phyloP scores from a whole-genome alignment of 1,139 yeast genomes.

The Diutina rugosa region DNA sequence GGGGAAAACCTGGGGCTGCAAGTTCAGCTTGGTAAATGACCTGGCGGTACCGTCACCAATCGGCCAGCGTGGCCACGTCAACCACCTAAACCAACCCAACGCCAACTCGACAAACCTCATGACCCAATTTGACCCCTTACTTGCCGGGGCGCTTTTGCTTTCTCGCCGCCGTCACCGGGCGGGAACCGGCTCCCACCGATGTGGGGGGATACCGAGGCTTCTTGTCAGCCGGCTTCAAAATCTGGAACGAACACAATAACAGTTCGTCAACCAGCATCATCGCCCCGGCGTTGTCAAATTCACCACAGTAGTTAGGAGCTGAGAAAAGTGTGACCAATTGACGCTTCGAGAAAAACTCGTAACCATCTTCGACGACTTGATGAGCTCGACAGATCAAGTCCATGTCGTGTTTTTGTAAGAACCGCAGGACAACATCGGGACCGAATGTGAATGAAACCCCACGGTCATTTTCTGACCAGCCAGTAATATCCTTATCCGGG shows the following conservation, averaged over 20 bases:
- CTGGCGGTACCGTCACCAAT: background rate
- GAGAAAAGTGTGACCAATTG: constrained; percentile 2
- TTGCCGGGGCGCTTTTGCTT: constrained; percentile 55
- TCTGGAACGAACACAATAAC: constrained; percentile 92
- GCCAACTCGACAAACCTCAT: background rate
- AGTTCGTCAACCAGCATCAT: constrained; percentile 16
- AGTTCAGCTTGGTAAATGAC: background rate
- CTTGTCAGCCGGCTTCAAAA: constrained; percentile 95
- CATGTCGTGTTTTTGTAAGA: constrained; percentile 91
- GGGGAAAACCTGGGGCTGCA: background rate
- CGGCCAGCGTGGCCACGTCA: constrained; percentile 2
- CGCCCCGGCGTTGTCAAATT: constrained; percentile 3
- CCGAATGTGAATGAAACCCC: constrained; percentile 97
- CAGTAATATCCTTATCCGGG: constrained; percentile 94
- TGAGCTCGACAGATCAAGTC: constrained; percentile 96
- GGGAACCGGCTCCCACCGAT: constrained; percentile 35
- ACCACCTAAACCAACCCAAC: constrained; percentile 2
- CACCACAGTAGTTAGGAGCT: constrained; percentile 2
- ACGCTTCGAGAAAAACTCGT: constrained; percentile 2
- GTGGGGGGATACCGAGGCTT: constrained; percentile 56
- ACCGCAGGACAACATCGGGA: constrained; percentile 90
- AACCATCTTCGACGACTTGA: constrained; percentile 96
- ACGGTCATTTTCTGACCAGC: constrained; percentile 97
- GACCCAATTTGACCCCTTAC: constrained; percentile 11
- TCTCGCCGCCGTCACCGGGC: constrained; percentile 58